These are phyloP conservation scores for Orbilia javanica DNA, from an alignment of 2,329 filamentous ascomycete species.

Conservation along the genomic window DNA sequence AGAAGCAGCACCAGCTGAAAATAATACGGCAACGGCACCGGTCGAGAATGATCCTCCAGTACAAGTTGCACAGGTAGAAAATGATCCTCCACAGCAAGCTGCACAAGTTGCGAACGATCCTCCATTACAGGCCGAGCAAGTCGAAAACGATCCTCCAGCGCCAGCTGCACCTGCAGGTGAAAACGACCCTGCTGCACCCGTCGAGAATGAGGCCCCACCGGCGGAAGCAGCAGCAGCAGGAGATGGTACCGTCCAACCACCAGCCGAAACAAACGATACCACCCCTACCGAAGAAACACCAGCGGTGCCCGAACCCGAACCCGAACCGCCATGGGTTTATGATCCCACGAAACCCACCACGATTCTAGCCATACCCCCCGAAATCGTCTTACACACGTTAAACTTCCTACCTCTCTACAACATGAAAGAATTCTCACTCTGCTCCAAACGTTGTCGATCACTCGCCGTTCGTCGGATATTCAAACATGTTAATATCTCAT, in stretches of 20 bases:
- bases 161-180: not conserved
- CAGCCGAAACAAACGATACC: not conserved
- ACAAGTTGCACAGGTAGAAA: not conserved
- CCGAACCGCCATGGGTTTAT: constrained; percentile 1
- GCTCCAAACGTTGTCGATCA: constrained; percentile 3
- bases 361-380: constrained; percentile 3
- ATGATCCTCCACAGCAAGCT: not conserved
- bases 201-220: not conserved
- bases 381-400: constrained; percentile 4
- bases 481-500: not conserved
- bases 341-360: constrained; percentile 3
- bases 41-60: not conserved
- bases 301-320: not conserved
- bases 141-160: not conserved
- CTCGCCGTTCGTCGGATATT: constrained; percentile 9
- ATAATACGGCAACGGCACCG: not conserved
- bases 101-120: not conserved
- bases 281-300: not conserved
- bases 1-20: not conserved
- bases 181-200: not conserved
- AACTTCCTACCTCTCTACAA: constrained; percentile 4
- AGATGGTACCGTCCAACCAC: not conserved
- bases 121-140: no score
- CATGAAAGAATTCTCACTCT: constrained; percentile 12
- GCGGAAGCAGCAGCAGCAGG: not conserved